phyloP scores from a whole-genome alignment of 176 grass and related monocot species.

The Phyllostachys edulis region DNA sequence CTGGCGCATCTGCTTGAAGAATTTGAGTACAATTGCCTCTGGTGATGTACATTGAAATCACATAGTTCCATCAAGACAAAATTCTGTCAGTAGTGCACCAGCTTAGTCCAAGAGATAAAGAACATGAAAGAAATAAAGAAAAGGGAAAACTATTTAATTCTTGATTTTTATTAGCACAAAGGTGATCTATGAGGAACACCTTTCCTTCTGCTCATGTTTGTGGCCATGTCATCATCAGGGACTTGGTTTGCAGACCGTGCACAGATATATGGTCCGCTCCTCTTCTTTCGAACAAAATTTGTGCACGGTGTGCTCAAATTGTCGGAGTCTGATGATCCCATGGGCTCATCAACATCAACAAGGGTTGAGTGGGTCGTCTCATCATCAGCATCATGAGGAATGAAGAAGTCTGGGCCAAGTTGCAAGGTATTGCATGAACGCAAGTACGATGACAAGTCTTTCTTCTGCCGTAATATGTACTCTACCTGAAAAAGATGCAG shows the following conservation, averaged over 20 bases:
- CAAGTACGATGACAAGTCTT: slow-evolving; percentile 69
- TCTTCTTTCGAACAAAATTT: slow-evolving; percentile 67
- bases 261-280: slow-evolving; percentile 68
- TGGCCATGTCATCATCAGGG: slow-evolving; percentile 68
- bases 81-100: slow-evolving; percentile 53
- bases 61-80: slow-evolving; percentile 51
- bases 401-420: slow-evolving; percentile 95
- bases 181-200: slow-evolving; percentile 88
- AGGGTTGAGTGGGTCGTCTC: slow-evolving; percentile 91
- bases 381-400: slow-evolving; percentile 84
- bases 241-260: slow-evolving; percentile 63
- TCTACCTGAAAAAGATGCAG: slow-evolving; percentile 66
- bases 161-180: slow-evolving; percentile 70
- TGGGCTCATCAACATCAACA: slow-evolving; percentile 79
- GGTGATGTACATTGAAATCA: slow-evolving; percentile 65
- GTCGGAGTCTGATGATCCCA: slow-evolving; percentile 84
- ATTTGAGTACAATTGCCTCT: slow-evolving; percentile 62
- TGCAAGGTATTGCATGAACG: slow-evolving; percentile 82
- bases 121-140: slow-evolving; percentile 32
- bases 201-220: slow-evolving; percentile 96
- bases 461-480: slow-evolving; percentile 72
- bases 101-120: slow-evolving; percentile 45
- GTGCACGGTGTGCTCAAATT: slow-evolving; percentile 66
- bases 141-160: slow-evolving; percentile 27
- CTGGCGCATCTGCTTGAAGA: slow-evolving; percentile 52